Conservation (phyloP, 768 basidiomycete species). For the Coprinellus micaceus region DNA sequence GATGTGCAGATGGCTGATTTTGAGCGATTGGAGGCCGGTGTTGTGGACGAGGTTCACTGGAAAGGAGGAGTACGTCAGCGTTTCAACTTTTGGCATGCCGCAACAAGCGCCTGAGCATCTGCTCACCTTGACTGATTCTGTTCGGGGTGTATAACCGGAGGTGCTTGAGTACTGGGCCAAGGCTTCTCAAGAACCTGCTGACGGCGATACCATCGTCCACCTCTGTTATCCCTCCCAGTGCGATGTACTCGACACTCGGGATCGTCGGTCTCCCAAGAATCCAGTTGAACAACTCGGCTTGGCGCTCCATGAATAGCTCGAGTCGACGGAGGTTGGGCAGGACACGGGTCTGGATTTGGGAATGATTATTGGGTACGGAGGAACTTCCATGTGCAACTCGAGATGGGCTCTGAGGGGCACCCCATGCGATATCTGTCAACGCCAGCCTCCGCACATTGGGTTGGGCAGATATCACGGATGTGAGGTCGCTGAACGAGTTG, state of each 20-base stretch:
- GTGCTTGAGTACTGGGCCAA: constrained; percentile 22
- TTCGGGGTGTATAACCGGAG: constrained; percentile 19
- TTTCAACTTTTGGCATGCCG: background rate
- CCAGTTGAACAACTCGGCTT: constrained; percentile 10
- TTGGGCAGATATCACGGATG: constrained; percentile 19
- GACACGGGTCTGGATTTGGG: background rate
- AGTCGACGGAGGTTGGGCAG: constrained; percentile 15
- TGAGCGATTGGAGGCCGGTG: constrained; percentile 13
- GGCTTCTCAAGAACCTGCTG: constrained; percentile 20
- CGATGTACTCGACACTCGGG: background rate
- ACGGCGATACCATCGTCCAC: constrained; percentile 20
- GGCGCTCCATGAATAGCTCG: constrained; percentile 10
- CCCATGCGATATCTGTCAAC: constrained; percentile 23
- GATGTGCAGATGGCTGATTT: constrained; percentile 23
- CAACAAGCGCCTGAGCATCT: background rate
- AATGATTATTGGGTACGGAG: background rate
- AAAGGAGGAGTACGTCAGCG: background rate
- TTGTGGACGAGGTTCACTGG: constrained; percentile 13
- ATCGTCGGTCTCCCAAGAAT: background rate
- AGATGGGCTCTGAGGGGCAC: background rate
- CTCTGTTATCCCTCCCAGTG: constrained; percentile 16
- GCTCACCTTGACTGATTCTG: constrained; percentile 23
- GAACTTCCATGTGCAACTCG: background rate
- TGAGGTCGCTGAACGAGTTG: constrained; percentile 18
- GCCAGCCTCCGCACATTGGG: constrained; percentile 17